Base-by-base conservation (phyloP, 495 filamentous ascomycete genomes). In the Xylaria longipes region DNA sequence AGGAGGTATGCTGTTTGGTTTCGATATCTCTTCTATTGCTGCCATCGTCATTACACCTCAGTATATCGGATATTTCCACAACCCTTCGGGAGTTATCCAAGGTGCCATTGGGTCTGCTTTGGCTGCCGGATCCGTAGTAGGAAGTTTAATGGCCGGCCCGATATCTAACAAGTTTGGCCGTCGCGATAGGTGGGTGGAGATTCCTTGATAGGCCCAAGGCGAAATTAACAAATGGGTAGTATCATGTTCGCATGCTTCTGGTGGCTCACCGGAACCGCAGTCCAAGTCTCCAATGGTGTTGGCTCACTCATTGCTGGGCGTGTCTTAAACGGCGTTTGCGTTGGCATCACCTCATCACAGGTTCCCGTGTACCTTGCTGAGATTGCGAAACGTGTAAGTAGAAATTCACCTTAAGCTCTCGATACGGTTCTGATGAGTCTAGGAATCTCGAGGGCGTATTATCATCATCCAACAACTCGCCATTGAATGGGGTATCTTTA, bases 281-380 rank as follows among this genome's bases (percentile, higher is more conserved):
- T 94, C 20, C 91, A 93, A 79, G 88, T 88, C 61, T 82, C 88
- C 29, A 87, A 88, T 52, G 87, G 87, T 67, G 79, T 87, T 12
- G 89, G 87, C 31, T 87, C 89, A 73, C 82, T 94, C 0, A 89
- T 94, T 46, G 91, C 87, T 29, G 92, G 92, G 5, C 89, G 91
- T 22, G 84, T 93, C 15, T 79, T 94, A 52, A 93, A 92, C 75
- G 91, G 92, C 68, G 82, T 94, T 50, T 88, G 88, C 54, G 91
- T 94, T 65, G 91, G 91, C 70, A 89, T 94, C 71, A 93, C 91
- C 2, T 92, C 90, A 2, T 91, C 91, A 1, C 91, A 93, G 73
- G 92, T 93, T 0, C 91, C 90, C n/a, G 92, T 94, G n/a, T 94
- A 94, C 79, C 85, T 93, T 4, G 91, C 91, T 52, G 91, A 94